These are phyloP conservation scores for Noccaea bulbosa DNA, from an alignment of 345 rosid genomes.

Conservation along the genomic window DNA sequence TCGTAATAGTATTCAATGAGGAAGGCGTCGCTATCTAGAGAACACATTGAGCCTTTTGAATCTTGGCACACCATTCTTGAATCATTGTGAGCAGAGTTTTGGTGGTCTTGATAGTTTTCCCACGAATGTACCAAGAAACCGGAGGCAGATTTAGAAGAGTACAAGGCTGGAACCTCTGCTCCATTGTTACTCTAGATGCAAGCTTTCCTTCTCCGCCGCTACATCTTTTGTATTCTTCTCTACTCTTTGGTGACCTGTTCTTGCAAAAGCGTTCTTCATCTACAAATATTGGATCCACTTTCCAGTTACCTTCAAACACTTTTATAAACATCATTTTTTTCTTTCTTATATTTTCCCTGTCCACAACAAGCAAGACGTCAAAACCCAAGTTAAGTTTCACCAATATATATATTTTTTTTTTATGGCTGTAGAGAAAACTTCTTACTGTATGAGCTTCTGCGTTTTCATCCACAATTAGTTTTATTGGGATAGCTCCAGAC, in stretches of 20 bases:
- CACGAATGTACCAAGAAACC: slow-evolving; percentile 78
- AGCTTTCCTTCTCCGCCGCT: slow-evolving; percentile 68
- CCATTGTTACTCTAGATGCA: slow-evolving; percentile 65
- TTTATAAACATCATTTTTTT: slow-evolving; percentile 69
- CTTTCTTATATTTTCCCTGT: slow-evolving; percentile 75
- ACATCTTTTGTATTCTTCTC: slow-evolving; percentile 62
- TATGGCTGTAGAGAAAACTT: not conserved
- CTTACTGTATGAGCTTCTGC: not conserved
- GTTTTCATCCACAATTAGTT: slow-evolving; percentile 10
- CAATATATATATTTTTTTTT: not conserved
- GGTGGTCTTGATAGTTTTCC: slow-evolving; percentile 61
- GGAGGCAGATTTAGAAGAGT: slow-evolving; percentile 66
- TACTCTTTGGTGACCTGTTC: slow-evolving; percentile 58
- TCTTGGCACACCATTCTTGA: not conserved
- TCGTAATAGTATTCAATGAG: not conserved
- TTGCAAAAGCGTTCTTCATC: slow-evolving; percentile 65
- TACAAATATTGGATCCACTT: slow-evolving; percentile 60
- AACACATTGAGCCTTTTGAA: not conserved
- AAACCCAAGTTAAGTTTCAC: not conserved
- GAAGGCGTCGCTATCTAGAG: not conserved
- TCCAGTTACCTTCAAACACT: slow-evolving; percentile 71
- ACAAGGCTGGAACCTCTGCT: slow-evolving; percentile 71
- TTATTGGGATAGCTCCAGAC: slow-evolving; percentile 1
- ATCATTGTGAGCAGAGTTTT: slow-evolving; percentile 62
- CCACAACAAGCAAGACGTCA: slow-evolving; percentile 32